These are phyloP conservation scores for Blastomyces silverae DNA, from an alignment of 2,329 filamentous ascomycete genomes.

Conservation along the genomic window DNA sequence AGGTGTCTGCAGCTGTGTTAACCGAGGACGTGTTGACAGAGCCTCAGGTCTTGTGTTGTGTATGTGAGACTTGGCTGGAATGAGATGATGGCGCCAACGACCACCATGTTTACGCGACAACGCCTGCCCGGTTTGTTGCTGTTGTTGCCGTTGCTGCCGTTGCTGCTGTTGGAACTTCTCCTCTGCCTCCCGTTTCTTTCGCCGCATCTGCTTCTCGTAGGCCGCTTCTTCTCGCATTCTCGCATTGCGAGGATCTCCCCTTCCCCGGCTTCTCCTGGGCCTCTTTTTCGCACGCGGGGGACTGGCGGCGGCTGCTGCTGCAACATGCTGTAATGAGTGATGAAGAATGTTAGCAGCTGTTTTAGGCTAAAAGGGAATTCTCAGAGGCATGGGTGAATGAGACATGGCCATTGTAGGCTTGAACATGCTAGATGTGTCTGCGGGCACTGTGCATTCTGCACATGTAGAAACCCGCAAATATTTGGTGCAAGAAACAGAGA, in stretches of 20 bases:
- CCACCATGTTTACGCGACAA: background rate
- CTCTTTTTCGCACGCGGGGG: background rate
- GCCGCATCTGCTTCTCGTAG: background rate
- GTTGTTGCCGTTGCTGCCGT: background rate
- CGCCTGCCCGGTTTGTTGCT: background rate
- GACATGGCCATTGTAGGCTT: background rate
- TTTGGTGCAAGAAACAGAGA: background rate
- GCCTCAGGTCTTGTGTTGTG: background rate
- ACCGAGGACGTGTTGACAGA: background rate
- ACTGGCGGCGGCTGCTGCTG: background rate
- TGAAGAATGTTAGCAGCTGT: background rate
- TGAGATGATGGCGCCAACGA: background rate
- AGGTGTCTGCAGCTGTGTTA: background rate
- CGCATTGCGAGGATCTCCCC: constrained; percentile 16
- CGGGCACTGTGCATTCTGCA: background rate
- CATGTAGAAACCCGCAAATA: background rate
- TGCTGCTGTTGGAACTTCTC: constrained; percentile 7
- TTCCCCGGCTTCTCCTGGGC: constrained; percentile 13
- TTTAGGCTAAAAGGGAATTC: background rate
- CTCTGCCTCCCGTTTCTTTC: background rate
- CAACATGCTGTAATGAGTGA: background rate
- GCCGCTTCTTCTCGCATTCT: constrained; percentile 14
- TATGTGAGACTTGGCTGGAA: background rate
- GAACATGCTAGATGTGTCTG: background rate
- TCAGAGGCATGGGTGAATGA: background rate